Base-by-base conservation (phyloP, 2,329 filamentous ascomycete species). In the Tympanopsis confertula region DNA sequence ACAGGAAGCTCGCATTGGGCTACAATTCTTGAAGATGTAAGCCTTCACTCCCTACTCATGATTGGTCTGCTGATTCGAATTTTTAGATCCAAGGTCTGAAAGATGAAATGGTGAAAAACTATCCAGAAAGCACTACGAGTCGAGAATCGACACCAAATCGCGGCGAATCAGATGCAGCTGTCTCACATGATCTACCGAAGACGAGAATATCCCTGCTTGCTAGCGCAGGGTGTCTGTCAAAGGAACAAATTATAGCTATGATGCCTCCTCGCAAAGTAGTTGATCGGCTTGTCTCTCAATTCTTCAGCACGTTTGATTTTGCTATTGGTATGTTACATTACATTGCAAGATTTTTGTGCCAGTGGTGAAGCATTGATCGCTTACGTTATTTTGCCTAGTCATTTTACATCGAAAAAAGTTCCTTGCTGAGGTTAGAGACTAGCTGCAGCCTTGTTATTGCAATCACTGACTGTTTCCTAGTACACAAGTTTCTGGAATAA, bases 401-500 rank as follows among this genome's bases (percentile, higher is more conserved):
- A 19, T 40, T 7, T 7, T 37, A 15, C 14, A 20, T 18, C 33
- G 37, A n/a, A 32, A 38, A 19, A 35, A 12, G 15, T 40, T 40
- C 12, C 24, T 36, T 19, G n/a, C 33, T 14, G 33, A 36, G 17
- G 33, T 36, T n/a, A n/a, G n/a, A n/a, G n/a, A n/a, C n/a, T n/a
- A n/a, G n/a, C n/a, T n/a, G n/a, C n/a, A n/a, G n/a, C n/a, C n/a
- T n/a, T n/a, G n/a, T n/a, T n/a, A n/a, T n/a, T n/a, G n/a, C n/a
- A n/a, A n/a, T n/a, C n/a, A n/a, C n/a, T n/a, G n/a, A n/a, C n/a
- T n/a, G n/a, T 22, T 40, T 10, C 50, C 19, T 35, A 65, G 56
- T 66, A 66, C 38, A 52, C 59, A 19, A 36, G 44, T 2, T 66
- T 68, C 42, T 68, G 64, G 63, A 38, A 42, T n/a, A 49, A 56